Conservation (phyloP, 257 asterid species). For the Oldenlandia corymbosa region DNA sequence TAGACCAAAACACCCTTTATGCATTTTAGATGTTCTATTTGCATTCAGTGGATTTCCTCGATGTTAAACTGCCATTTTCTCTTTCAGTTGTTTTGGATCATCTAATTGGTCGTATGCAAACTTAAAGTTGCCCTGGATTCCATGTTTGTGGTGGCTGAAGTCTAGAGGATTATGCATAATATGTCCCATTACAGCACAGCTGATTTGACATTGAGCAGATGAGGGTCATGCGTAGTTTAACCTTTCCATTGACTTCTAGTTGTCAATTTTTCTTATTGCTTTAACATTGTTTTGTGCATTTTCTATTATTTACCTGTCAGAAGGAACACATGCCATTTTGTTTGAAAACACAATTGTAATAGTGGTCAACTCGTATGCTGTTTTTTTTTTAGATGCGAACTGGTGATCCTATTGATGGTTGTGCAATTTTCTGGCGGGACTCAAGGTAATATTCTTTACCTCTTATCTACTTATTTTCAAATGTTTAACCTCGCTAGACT, state of each 20-base stretch:
- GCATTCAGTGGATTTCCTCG: not conserved
- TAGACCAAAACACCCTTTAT: no score
- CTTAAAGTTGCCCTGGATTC: not conserved
- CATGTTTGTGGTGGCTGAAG: not conserved
- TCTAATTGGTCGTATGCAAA: not conserved
- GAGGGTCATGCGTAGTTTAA: not conserved
- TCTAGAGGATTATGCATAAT: not conserved
- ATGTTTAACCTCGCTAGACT: not conserved
- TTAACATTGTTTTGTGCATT: no score
- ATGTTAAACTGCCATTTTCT: not conserved
- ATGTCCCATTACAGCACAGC: not conserved
- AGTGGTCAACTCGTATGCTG: slow-evolving; percentile 10
- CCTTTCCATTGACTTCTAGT: no score
- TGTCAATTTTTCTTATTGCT: not conserved
- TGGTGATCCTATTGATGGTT: slow-evolving; percentile 82
- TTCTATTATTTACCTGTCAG: no score
- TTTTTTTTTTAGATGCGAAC: slow-evolving; percentile 75
- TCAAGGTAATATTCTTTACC: slow-evolving; percentile 51
- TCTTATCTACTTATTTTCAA: slow-evolving; percentile 14
- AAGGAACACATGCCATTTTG: no score
- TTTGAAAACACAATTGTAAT: slow-evolving; percentile 6
- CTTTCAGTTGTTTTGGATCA: not conserved
- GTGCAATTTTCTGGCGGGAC: slow-evolving; percentile 89
- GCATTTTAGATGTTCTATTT: not conserved
- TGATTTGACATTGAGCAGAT: not conserved